Evolutionary conservation across 495 filamentous ascomycete species (phyloP).

Genomic region (Aspergillus sclerotiicarbonarius): DNA sequence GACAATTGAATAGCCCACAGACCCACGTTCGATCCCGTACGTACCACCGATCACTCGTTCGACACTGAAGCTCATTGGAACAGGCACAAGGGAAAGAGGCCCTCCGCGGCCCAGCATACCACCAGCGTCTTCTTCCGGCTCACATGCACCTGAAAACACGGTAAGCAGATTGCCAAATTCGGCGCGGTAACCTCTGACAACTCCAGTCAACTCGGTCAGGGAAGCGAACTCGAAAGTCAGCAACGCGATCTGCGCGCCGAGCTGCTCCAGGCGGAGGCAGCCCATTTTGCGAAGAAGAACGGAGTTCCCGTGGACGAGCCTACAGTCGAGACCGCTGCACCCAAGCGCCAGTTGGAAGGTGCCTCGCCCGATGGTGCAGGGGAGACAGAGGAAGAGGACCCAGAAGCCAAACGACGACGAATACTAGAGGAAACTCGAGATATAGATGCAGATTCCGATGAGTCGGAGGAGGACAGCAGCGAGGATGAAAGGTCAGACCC

Average conservation of each 20-base stretch:
- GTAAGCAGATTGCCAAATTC: slow-evolving; percentile 34
- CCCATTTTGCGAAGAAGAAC: slow-evolving; percentile 81
- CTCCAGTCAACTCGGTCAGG: slow-evolving; percentile 74
- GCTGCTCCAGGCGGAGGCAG: slow-evolving; percentile 82
- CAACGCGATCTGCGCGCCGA: slow-evolving; percentile 86
- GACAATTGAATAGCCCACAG: slow-evolving; percentile 57
- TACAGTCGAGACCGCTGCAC: slow-evolving; percentile 32
- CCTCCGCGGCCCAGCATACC: slow-evolving; percentile 89
- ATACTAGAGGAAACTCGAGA: slow-evolving; percentile 86
- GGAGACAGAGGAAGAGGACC: slow-evolving; percentile 60
- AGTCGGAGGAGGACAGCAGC: slow-evolving; percentile 65
- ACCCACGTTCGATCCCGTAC: slow-evolving; percentile 90
- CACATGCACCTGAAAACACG: slow-evolving; percentile 88
- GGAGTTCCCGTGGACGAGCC: slow-evolving; percentile 52
- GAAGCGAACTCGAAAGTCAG: slow-evolving; percentile 71
- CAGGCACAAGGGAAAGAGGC: slow-evolving; percentile 94
- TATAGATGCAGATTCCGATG: slow-evolving; percentile 86
- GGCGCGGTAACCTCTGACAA: slow-evolving; percentile 15
- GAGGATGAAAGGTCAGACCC: slow-evolving; percentile 61
- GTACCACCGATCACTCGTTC: slow-evolving; percentile 20
- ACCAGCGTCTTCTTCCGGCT: slow-evolving; percentile 91
- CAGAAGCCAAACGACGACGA: slow-evolving; percentile 78
- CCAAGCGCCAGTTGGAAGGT: slow-evolving; percentile 69
- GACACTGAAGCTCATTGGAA: slow-evolving; percentile 20
- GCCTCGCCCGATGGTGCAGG: slow-evolving; percentile 34